phyloP scores from a whole-genome alignment of 2,329 filamentous ascomycete genomes.

The Sclerotinia minor region DNA sequence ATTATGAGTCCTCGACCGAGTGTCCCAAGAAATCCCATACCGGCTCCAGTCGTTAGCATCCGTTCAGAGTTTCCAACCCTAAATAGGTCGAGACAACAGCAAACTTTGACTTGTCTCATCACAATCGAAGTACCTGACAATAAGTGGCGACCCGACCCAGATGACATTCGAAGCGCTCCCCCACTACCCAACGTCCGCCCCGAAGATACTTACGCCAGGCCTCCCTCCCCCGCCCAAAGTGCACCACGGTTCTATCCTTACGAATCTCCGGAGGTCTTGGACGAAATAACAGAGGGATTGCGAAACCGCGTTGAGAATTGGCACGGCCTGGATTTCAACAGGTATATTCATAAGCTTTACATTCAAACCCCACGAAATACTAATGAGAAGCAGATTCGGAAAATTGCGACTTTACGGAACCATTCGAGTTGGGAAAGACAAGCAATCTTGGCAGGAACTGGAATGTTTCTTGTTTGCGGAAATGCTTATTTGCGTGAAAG shows the following conservation, averaged over 20 bases:
- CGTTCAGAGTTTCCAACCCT: conserved; percentile 96
- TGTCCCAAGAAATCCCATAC: conserved; percentile 79
- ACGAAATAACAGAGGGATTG: conserved; percentile 83
- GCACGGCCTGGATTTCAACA: conserved; percentile 91
- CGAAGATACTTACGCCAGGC: conserved; percentile 56
- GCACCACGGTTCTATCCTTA: conserved; percentile 65
- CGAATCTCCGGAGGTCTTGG: conserved; percentile 73
- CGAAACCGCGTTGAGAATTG: conserved; percentile 93
- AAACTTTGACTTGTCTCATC: conserved; percentile 89
- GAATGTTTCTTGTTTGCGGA: conserved; percentile 97
- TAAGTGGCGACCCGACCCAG: conserved; percentile 83
- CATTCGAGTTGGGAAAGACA: conserved; percentile 92
- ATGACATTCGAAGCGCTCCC: conserved; percentile 66
- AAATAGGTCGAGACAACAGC: conserved; percentile 87
- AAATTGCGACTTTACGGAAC: conserved; percentile 87
- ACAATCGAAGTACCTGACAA: conserved; percentile 92
- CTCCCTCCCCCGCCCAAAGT: conserved; percentile 56
- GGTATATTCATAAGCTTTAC: conserved; percentile 48
- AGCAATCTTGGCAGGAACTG: conserved; percentile 93
- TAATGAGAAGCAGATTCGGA: conserved; percentile 67
- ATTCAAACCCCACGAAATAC: not conserved
- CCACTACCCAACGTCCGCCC: conserved; percentile 47
- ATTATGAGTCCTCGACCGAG: conserved; percentile 69
- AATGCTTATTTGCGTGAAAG: conserved; percentile 99
- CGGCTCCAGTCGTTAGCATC: conserved; percentile 86